Base-by-base conservation (phyloP, 441 rosid genomes). In the Erodium chrysanthum region DNA sequence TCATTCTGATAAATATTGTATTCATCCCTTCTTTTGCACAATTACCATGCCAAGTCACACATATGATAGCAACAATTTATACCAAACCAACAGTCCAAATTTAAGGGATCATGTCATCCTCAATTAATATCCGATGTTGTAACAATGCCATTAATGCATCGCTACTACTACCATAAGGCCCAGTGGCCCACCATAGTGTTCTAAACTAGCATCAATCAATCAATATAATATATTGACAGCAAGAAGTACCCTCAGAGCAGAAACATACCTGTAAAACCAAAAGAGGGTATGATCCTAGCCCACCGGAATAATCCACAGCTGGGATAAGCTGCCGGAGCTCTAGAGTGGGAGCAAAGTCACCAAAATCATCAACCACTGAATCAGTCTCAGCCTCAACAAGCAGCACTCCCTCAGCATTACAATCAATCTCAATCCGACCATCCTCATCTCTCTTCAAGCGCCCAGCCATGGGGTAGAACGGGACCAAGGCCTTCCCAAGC, bases 201-300 rank as follows among this genome's bases (percentile, higher is more conserved):
- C 58, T 50, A 15, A 50, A 50, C 58, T 15, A 15, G 18, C 20
- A 15, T 2, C 58, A 50, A 7, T 15, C 58, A 50, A 15, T 50
- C 37, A 33, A 33, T 33, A 33, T 15, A 5, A 18, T 50, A 7
- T 50, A 50, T 22, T 17, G n/a, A 50, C 2, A 15, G 58, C 21
- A 44, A 11, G 50, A 44, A 10, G 12, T 44, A 12, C 7, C 37
- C 50, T 44, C 17, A 7, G 52, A 46, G 7, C 17, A 33, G 12
- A 35, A 44, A 37, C 3, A 17, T 74, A 87, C 98, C 98, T 93
- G 98, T 74, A 93, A 73, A 52, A 93, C 98, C 73, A 93, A 69
- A 35, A 93, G 92, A 37, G 98, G 86, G 78, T 77, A 93, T 35
- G 77, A 71, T 20, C 71, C 73, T 17, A 73, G 22, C n/a, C 73